Base-by-base conservation (phyloP, 108 stramenopile species). In the Licmophora abbreviata region DNA sequence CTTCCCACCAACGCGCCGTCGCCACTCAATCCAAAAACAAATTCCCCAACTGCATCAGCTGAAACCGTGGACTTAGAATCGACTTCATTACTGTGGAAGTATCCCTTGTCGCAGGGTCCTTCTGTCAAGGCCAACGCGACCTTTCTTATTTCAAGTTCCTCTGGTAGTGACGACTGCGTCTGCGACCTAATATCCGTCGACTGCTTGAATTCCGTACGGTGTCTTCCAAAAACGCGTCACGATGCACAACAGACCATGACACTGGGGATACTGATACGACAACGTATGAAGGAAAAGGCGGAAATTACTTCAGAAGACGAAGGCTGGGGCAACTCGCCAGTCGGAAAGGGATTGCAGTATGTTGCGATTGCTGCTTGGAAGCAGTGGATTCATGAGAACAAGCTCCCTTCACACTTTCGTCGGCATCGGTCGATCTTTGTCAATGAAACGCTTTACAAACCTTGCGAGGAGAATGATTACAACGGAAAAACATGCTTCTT, bases 131-230 rank as follows among this genome's bases (percentile, higher is more conserved):
- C n/a, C n/a, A n/a, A n/a, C n/a, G n/a, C n/a, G n/a, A n/a, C n/a
- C n/a, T 44, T 21, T 44, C 43, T 21, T 15, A 14, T 7, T 17
- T 44, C 43, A 44, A 44, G 7, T 8, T 44, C 22, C 8, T 12
- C 30, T 11, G 9, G 11, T 21, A 11, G 14, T 49, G 48, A 14
- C 12, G 29, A 30, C 17, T 61, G 60, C 34, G 11, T n/a, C 23
- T 61, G 60, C 27, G 33, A 61, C 8, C n/a, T 61, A 17, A 6
- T 61, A 29, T 61, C 60, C 0, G 26, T 26, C n/a, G 60, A 61
- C 45, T 61, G 60, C 33, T 41, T 61, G 15, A 24, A 61, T 6
- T 3, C 29, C 10, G 44, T 61, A 0, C 7, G 32, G 0, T 61
- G 60, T 51, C 9, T 61, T 20, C 51, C 41, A n/a, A 14, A 25